These are phyloP conservation scores for Fusarium sambucinum DNA, from an alignment of 2,329 filamentous ascomycete genomes.

Conservation along the genomic window DNA sequence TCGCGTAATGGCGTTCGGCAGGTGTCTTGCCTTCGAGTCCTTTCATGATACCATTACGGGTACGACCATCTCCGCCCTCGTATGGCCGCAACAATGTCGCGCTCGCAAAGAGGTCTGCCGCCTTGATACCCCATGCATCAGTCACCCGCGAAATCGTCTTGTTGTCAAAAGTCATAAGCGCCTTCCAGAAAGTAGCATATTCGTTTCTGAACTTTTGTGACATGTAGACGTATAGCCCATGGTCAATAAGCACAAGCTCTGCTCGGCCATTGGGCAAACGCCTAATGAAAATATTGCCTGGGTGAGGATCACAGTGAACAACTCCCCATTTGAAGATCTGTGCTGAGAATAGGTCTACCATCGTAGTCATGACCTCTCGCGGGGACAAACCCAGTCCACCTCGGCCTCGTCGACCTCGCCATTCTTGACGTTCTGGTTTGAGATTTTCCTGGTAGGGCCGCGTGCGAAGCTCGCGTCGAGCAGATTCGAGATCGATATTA, in stretches of 20 bases:
- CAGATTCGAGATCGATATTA: conserved; percentile 60
- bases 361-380: conserved; percentile 93
- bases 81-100: conserved; percentile 93
- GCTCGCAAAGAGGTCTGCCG: conserved; percentile 90
- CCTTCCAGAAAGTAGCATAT: conserved; percentile 93
- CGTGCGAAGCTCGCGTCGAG: conserved; percentile 61
- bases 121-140: conserved; percentile 85
- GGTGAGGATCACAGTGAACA: conserved; percentile 96
- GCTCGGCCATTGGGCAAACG: conserved; percentile 83
- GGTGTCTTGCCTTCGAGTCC: conserved; percentile 68
- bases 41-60: conserved; percentile 73
- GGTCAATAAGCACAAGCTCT: conserved; percentile 95
- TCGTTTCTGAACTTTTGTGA: conserved; percentile 83
- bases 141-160: conserved; percentile 79
- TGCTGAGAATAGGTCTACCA: conserved; percentile 95
- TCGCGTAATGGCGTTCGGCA: conserved; percentile 85
- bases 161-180: conserved; percentile 94
- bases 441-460: conserved; percentile 69
- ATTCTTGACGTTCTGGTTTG: conserved; percentile 84
- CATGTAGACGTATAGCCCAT: conserved; percentile 96
- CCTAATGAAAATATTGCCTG: conserved; percentile 96
- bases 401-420: conserved; percentile 77
- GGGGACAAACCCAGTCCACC: conserved; percentile 87
- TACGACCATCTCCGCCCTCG: conserved; percentile 80
- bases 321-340: conserved; percentile 98